Conservation (phyloP, 1,284 basidiomycete genomes). For the Cryptococcus maquisensis region DNA sequence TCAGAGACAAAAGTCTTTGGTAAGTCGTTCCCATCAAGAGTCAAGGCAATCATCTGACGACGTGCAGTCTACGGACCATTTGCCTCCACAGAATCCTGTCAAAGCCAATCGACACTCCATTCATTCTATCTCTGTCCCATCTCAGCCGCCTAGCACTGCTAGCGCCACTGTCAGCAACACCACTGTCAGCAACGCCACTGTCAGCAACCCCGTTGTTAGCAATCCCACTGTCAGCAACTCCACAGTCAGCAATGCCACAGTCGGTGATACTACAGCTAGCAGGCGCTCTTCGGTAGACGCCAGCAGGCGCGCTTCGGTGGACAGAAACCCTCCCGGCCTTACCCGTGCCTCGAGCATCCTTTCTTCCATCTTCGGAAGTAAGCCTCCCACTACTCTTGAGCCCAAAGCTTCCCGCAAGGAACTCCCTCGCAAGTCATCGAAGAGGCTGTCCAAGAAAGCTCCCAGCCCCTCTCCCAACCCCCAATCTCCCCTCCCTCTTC, state of each 20-base stretch:
- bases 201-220: no score
- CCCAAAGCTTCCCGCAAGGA: neutral
- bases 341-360: constrained; percentile 14
- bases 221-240: no score
- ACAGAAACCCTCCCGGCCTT: constrained; percentile 1
- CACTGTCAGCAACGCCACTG: no score
- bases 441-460: constrained; percentile 8
- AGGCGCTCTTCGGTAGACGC: neutral
- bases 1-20: neutral
- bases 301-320: neutral
- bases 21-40: neutral
- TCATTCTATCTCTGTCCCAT: no score
- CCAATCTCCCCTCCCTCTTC: neutral
- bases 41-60: neutral
- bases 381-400: neutral
- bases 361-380: constrained; percentile 12
- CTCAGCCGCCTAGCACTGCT: no score
- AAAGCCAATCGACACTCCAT: no score
- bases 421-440: neutral
- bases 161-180: no score
- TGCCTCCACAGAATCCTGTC: neutral
- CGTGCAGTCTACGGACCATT: neutral
- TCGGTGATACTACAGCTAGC: no score
- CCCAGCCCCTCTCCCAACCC: constrained; percentile 2
- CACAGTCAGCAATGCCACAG: no score